Evolutionary conservation across 495 filamentous ascomycete genomes (phyloP), one percentile per base, ranked within the genome.

Genomic region (Hypoxylon perforatum): DNA sequence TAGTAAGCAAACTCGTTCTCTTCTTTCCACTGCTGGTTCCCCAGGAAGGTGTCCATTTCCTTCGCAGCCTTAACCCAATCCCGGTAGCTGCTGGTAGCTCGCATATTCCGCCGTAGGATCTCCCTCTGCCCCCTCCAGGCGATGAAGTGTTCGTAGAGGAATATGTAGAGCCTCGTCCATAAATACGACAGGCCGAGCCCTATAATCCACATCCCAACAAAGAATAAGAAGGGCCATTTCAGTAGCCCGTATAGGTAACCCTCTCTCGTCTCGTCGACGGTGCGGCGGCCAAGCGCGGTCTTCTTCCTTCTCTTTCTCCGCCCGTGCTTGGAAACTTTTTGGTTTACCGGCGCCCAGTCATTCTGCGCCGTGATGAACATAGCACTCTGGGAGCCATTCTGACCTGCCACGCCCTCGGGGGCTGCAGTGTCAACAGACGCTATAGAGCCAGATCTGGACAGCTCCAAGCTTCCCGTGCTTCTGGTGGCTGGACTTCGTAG

Each of bases 1-100:
- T 99, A 99, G 78, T 97, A 98, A 12, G 93, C 95, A 79, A 93
- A 98, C 56, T 91, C 92, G 63, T 97, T 92, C 18, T 83, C 82
- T 68, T 90, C 83, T 76, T 94, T 97, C 96, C 96, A 99, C 57
- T 80, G 72, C 61, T 91, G 87, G 63, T 93, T 94, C 0, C 93
- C 92, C 36, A 98, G 81, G 73, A 92, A 90, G 8, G 77, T 78
- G 80, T 99, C 95, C 76, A 98, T 82, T 62, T 90, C 84, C 67
- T 88, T 85, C 8, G 96, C 94, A 3, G 87, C 89, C 14, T 76
- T 71, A 30, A 92, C 84, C 95, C 95, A 99, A 65, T 95, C 92
- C 33, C 80, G 75, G 75, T 98, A 98, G 61, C 78, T 89, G 7
- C 78, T 86, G 59, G 92, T 87, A 1, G 83, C 82, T 50, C 88